These are phyloP conservation scores for Medicago arabica DNA, from an alignment of 306 rosid genomes.

Conservation along the genomic window DNA sequence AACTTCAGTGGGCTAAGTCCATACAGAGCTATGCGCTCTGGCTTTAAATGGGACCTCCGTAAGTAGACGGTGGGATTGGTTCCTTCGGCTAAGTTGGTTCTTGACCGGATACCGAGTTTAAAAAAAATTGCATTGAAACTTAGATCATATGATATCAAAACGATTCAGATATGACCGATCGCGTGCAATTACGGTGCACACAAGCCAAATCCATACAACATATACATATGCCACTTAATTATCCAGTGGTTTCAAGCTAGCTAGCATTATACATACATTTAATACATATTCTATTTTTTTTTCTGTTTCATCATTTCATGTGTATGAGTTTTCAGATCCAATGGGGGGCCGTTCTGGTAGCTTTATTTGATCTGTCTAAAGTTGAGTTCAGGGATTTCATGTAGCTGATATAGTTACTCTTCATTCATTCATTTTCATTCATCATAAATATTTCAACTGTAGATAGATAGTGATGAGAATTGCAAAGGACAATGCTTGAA, in stretches of 20 bases:
- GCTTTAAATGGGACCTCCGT: too few species aligned
- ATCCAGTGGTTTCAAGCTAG: neutral
- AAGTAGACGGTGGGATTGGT: too few species aligned
- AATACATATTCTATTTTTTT: neutral
- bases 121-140: too few species aligned
- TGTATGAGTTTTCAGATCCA: slow-evolving; percentile 29
- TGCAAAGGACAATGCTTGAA: slow-evolving; percentile 37
- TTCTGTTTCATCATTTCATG: slow-evolving; percentile 2
- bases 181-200: too few species aligned
- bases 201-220: too few species aligned
- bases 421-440: slow-evolving; percentile 23
- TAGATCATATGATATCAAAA: too few species aligned
- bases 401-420: slow-evolving; percentile 4
- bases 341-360: slow-evolving; percentile 46
- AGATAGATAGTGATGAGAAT: slow-evolving; percentile 25
- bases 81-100: too few species aligned
- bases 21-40: too few species aligned
- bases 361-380: slow-evolving; percentile 34
- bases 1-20: too few species aligned
- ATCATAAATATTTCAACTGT: slow-evolving; percentile 32
- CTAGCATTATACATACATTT: neutral
- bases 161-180: too few species aligned
- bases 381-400: slow-evolving; percentile 42
- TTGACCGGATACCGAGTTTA: too few species aligned
- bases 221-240: neutral